A percentile compares a stretch with the other conserved stretches of the same genome.
Conservation (phyloP, 208 protist species). For the Acanthamoeba royreba region DNA sequence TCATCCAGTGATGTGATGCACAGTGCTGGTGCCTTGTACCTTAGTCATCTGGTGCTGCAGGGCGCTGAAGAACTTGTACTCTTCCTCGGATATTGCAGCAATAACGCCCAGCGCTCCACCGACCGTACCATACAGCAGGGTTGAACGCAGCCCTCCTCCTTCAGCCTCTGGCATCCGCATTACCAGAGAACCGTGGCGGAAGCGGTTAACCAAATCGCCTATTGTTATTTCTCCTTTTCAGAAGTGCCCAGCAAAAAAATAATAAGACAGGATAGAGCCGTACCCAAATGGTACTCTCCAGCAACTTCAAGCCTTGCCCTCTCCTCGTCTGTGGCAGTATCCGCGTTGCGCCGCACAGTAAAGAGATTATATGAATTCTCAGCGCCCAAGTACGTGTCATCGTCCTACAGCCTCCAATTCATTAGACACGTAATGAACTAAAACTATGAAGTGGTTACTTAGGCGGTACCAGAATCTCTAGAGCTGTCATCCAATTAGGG, state of each 20-base stretch:
- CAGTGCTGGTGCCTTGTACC: not conserved
- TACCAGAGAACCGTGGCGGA: conserved; percentile 70
- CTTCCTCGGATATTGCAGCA: conserved; percentile 64
- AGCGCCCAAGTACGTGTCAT: conserved; percentile 73
- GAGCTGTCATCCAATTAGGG: conserved; percentile 75
- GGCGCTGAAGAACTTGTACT: conserved; percentile 64
- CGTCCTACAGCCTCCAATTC: conserved; percentile 53
- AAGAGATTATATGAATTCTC: conserved; percentile 80
- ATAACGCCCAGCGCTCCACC: conserved; percentile 79
- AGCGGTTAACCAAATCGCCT: not conserved
- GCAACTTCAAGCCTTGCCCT: conserved; percentile 70
- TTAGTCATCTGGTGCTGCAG: conserved; percentile 55
- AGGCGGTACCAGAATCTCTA: conserved; percentile 54
- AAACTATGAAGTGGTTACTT: not conserved
- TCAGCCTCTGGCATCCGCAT: conserved; percentile 56
- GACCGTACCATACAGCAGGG: conserved; percentile 72
- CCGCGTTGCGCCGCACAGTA: conserved; percentile 64
- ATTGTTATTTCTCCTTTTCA: not conserved
- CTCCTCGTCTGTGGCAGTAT: conserved; percentile 77
- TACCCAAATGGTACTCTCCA: conserved; percentile 79
- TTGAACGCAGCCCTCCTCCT: not conserved
- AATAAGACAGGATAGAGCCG: not conserved
- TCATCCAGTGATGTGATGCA: not conserved
- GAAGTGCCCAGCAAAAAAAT: not conserved
- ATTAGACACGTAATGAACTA: too few relatives aligned